phyloP scores from a whole-genome alignment of 495 filamentous ascomycete genomes.

The Neurospora pannonica region DNA sequence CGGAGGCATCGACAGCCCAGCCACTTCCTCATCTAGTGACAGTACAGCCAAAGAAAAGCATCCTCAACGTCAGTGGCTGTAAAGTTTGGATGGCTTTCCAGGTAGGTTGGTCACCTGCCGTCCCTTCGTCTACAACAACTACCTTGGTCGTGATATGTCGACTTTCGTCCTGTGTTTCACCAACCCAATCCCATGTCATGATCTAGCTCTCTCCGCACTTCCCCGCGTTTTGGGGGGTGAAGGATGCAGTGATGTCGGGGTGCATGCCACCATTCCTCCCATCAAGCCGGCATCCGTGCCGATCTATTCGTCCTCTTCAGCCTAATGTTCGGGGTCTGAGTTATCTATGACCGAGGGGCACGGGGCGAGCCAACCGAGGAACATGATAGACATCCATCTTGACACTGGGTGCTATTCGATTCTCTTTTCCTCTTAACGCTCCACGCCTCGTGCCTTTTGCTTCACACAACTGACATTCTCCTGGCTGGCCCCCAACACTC shows the following conservation, averaged over 20 bases:
- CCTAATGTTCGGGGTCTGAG: constrained; percentile 7
- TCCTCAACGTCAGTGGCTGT: neutral
- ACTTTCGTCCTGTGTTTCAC: neutral
- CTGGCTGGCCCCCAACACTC: neutral
- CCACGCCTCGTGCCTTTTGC: neutral
- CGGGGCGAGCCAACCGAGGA: neutral
- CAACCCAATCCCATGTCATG: neutral
- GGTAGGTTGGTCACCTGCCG: neutral
- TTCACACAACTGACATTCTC: neutral
- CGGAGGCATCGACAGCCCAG: neutral
- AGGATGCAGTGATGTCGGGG: neutral
- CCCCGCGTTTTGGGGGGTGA: neutral
- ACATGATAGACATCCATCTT: neutral
- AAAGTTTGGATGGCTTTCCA: neutral
- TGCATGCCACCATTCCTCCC: neutral
- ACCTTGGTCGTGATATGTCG: neutral
- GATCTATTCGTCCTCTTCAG: constrained; percentile 1
- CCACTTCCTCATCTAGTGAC: neutral
- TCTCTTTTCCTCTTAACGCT: neutral
- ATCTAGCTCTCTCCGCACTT: neutral
- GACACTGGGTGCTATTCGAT: neutral
- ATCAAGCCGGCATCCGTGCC: neutral
- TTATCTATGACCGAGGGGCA: constrained; percentile 6
- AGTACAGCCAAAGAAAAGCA: neutral
- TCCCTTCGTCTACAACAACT: neutral